Conservation (phyloP, 495 filamentous ascomycete genomes). For the Friedmanniomyces simplex region DNA sequence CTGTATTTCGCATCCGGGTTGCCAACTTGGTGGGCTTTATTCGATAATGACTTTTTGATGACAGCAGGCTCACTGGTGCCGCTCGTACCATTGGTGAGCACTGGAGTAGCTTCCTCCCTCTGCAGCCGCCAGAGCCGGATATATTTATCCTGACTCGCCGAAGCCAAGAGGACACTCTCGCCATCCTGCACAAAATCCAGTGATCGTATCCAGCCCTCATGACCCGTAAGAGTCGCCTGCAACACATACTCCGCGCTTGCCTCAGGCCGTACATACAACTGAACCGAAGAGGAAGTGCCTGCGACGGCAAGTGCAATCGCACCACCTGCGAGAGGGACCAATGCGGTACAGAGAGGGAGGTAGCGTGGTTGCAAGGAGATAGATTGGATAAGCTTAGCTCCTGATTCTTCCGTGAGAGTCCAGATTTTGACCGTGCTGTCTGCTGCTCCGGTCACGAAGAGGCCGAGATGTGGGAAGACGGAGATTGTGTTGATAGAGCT, state of each 20-base stretch:
- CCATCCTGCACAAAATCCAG: conserved; percentile 64
- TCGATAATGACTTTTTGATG: conserved; percentile 57
- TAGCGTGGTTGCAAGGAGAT: conserved; percentile 65
- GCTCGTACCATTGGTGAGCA: conserved; percentile 20
- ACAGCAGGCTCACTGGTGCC: conserved; percentile 30
- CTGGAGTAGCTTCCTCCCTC: conserved; percentile 37
- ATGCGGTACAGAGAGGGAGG: conserved; percentile 66
- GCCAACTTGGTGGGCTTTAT: conserved; percentile 71
- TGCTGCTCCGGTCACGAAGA: conserved; percentile 65
- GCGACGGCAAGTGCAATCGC: conserved; percentile 63
- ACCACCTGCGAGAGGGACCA: conserved; percentile 45
- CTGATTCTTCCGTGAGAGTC: conserved; percentile 36
- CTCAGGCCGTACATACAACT: conserved; percentile 53
- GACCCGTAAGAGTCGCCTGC: conserved; percentile 71
- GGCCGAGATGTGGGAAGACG: conserved; percentile 38
- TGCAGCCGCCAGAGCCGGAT: conserved; percentile 87
- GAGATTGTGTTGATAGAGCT: conserved; percentile 73
- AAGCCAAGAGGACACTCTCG: conserved; percentile 63
- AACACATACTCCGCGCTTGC: conserved; percentile 50
- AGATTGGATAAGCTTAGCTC: conserved; percentile 44
- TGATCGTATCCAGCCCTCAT: conserved; percentile 90
- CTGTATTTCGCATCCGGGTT: conserved; percentile 52
- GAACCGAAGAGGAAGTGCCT: conserved; percentile 67
- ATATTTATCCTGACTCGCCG: conserved; percentile 95
- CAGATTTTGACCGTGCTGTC: conserved; percentile 79